Conservation (phyloP, 352 stramenopile genomes). For the Phytophthora fragariaefolia region DNA sequence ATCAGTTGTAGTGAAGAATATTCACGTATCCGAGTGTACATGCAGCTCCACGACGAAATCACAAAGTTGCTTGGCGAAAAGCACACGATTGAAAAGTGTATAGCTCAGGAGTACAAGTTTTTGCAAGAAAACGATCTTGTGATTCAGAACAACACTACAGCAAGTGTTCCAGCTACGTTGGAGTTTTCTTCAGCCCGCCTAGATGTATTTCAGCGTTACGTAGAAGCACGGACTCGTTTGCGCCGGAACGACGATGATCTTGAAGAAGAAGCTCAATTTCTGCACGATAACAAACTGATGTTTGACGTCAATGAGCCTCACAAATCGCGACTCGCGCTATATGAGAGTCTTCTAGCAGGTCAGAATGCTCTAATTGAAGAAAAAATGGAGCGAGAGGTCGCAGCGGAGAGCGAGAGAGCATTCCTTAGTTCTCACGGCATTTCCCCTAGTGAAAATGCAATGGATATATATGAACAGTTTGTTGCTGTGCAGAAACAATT, state of each 20-base stretch:
- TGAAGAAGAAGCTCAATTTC: constrained; percentile 20
- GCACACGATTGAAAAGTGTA: constrained; percentile 5
- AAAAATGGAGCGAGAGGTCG: constrained; percentile 60
- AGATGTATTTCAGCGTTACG: constrained; percentile 26
- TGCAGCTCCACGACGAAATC: constrained; percentile 28
- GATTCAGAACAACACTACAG: neutral
- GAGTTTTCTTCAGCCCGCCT: constrained; percentile 29
- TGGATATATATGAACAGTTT: constrained; percentile 33
- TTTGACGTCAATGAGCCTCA: constrained; percentile 15
- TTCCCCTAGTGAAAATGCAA: constrained; percentile 22
- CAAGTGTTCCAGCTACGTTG: neutral
- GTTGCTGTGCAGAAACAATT: constrained; percentile 34
- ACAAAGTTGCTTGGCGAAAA: constrained; percentile 20
- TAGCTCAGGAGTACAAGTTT: constrained; percentile 23
- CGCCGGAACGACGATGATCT: constrained; percentile 19
- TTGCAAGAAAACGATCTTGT: constrained; percentile 22
- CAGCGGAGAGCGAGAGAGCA: constrained; percentile 37
- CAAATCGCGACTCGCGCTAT: constrained; percentile 46
- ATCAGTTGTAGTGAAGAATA: neutral
- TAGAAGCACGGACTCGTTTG: constrained; percentile 5
- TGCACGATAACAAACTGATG: constrained; percentile 22
- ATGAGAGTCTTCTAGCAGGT: constrained; percentile 48
- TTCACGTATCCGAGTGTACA: constrained; percentile 27
- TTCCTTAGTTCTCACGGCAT: constrained; percentile 41
- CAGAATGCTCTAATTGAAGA: constrained; percentile 66